Base-by-base conservation (phyloP, 805 yeast genomes). In the Candida vartiovaarae region DNA sequence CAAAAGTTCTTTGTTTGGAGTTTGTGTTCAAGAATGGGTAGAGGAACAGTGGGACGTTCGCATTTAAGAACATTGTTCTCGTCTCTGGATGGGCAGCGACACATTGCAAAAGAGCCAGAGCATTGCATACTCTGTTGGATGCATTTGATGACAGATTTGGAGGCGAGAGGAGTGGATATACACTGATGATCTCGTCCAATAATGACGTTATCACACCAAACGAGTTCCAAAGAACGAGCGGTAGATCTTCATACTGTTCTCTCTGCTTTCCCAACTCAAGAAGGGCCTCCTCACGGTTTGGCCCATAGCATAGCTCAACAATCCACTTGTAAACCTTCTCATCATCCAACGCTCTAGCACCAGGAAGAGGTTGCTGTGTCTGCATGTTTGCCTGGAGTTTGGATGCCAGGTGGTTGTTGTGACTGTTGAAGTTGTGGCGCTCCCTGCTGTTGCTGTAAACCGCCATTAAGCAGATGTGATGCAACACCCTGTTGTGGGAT, bases 51-150 rank as follows among this genome's bases (percentile, higher is more conserved):
- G 98, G 96, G 46, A 91, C 80, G 57, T 93, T 95, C 2, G 98
- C 96, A 62, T 79, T 82, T 48, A 91, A 68, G 54, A 91, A 91
- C 43, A 84, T 73, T 29, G 78, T 80, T 60, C 96, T 79, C 0
- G 98, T 93, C 51, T 88, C 95, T 33, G 82, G 80, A 61, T 93
- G 96, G 2, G 96, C 85, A 3, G 99, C 99, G 35, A 91, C 96
- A 66, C 99, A 93, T 65, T 91, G 99, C 51, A 91, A 72, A 39
- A 93, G 74, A 7, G 96, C 97, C 55, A 91, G 70, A 0, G 98
- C 97, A 66, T 93, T 91, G 64, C 98, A 91, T 8, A 91, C 98
- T 43, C 97, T 73, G 62, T 90, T 91, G 4, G 95, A 84, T 15
- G 88, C 82, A n/a, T 87, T 76, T 11, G 95, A 86, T 4, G 89